Percentiles rank a stretch among this genome's conserved stretches.
These are phyloP conservation scores for Podila minutissima DNA, from an alignment of 192 early-diverging fungal species.

Conservation along the genomic window DNA sequence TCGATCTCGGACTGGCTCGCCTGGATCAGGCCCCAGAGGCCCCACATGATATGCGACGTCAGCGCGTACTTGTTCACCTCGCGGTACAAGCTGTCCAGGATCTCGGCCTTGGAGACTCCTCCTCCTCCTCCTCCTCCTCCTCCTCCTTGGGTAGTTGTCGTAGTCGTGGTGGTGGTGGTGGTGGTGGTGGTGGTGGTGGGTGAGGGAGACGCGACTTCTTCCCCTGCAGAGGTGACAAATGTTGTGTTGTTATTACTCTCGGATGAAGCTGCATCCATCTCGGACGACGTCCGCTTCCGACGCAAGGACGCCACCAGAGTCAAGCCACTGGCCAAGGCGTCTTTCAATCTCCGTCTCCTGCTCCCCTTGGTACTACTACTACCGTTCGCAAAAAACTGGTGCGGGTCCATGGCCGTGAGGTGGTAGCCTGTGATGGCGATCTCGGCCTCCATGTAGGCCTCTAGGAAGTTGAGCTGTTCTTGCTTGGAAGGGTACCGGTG, in stretches of 20 bases:
- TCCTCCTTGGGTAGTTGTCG: slow-evolving; percentile 8
- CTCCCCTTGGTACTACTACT: too few relatives aligned
- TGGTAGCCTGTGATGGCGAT: slow-evolving; percentile 55
- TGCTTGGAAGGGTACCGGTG: slow-evolving; percentile 61
- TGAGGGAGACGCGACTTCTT: too few relatives aligned
- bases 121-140: slow-evolving; percentile 24
- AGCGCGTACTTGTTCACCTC: slow-evolving; percentile 57
- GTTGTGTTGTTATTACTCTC: too few relatives aligned
- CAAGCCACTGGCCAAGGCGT: too few relatives aligned
- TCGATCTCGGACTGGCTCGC: slow-evolving; percentile 80
- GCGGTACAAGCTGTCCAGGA: slow-evolving; percentile 46
- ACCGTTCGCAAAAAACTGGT: too few relatives aligned
- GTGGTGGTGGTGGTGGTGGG: too few relatives aligned
- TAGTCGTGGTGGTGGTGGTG: too few relatives aligned
- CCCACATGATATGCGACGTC: slow-evolving; percentile 77
- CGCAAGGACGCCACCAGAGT: too few relatives aligned
- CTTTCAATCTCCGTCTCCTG: too few relatives aligned
- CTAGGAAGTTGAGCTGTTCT: slow-evolving; percentile 69
- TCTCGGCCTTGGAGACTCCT: slow-evolving; percentile 44
- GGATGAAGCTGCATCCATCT: too few relatives aligned
- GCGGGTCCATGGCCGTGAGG: slow-evolving; percentile 24
- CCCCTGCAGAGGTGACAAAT: too few relatives aligned
- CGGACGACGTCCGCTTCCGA: too few relatives aligned
- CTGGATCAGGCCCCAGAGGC: slow-evolving; percentile 85
- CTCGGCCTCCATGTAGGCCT: slow-evolving; percentile 69